Evolutionary conservation across 2,329 filamentous ascomycete species (phyloP).

Genomic region (Eurotiales sp.): DNA sequence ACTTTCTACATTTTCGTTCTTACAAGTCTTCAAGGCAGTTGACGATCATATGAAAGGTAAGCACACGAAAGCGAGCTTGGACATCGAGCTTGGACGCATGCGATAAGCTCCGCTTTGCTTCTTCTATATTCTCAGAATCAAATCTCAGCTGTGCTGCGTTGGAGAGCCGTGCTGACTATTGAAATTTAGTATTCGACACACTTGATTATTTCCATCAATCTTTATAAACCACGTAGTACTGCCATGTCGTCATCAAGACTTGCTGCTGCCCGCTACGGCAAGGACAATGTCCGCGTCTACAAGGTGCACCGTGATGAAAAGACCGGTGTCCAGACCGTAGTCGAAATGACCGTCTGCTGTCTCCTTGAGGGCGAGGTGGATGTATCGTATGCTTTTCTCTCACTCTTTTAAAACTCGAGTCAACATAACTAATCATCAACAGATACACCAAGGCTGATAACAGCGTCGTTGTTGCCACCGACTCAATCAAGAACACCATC

Average conservation of each 20-base stretch:
- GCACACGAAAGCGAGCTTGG: too few relatives aligned
- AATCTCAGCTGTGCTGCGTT: too few relatives aligned
- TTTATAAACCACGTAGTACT: too few relatives aligned
- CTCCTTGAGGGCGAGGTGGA: conserved; percentile 92
- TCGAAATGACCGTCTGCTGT: conserved; percentile 92
- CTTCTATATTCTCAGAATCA: too few relatives aligned
- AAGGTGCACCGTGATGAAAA: conserved; percentile 81
- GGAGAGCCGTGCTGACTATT: too few relatives aligned
- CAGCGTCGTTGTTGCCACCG: conserved; percentile 89
- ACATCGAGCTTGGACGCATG: too few relatives aligned
- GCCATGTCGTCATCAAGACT: conserved; percentile 31
- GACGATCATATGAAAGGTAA: too few relatives aligned
- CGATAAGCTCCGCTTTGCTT: too few relatives aligned
- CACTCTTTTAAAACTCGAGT: neutral
- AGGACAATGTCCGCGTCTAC: conserved; percentile 98
- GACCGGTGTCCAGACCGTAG: conserved; percentile 76
- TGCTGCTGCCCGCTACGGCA: conserved; percentile 47
- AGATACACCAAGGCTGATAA: conserved; percentile 95
- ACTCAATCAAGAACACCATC: conserved; percentile 96
- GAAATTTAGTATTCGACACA: too few relatives aligned
- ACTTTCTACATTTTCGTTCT: too few relatives aligned
- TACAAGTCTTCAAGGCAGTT: too few relatives aligned
- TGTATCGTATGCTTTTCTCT: conserved; percentile 63
- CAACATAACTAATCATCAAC: neutral
- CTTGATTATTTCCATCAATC: too few relatives aligned